Evolutionary conservation across 805 yeast genomes (phyloP).

Genomic region (Spathaspora arborariae): DNA sequence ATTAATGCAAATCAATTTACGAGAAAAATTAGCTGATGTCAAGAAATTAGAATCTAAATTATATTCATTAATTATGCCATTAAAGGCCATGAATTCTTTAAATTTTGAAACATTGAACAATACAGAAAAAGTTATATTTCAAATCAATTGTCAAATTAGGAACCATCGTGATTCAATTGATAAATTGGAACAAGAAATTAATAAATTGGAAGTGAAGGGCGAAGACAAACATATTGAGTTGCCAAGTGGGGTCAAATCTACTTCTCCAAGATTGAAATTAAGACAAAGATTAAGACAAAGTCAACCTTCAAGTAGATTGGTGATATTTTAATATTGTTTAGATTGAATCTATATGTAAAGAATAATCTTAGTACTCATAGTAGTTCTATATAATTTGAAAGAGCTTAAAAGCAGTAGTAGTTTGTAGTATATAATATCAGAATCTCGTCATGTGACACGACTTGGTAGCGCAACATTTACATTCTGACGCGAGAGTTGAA

Average conservation of each 20-base stretch:
- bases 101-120: constrained; percentile 18
- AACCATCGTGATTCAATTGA: constrained; percentile 13
- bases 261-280: constrained; percentile 4
- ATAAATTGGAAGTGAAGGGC: constrained; percentile 2
- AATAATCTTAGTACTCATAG: too few relatives aligned
- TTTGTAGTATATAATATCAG: too few relatives aligned
- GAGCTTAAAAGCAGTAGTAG: too few relatives aligned
- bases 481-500: neutral
- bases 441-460: too few relatives aligned
- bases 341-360: too few relatives aligned
- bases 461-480: too few relatives aligned
- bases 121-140: constrained; percentile 26
- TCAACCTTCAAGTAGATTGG: neutral
- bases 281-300: constrained; percentile 1
- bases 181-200: constrained; percentile 9
- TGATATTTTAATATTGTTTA: neutral
- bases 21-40: constrained; percentile 23
- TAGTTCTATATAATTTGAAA: too few relatives aligned
- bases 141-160: constrained; percentile 19
- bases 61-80: constrained; percentile 25
- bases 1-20: constrained; percentile 19
- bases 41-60: constrained; percentile 21
- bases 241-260: neutral
- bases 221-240: neutral
- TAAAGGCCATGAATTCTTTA: constrained; percentile 23